Percentiles rank a stretch among this genome's conserved stretches.
phyloP scores from a whole-genome alignment of 257 asterid species.

The Salvia rosmarinus region DNA sequence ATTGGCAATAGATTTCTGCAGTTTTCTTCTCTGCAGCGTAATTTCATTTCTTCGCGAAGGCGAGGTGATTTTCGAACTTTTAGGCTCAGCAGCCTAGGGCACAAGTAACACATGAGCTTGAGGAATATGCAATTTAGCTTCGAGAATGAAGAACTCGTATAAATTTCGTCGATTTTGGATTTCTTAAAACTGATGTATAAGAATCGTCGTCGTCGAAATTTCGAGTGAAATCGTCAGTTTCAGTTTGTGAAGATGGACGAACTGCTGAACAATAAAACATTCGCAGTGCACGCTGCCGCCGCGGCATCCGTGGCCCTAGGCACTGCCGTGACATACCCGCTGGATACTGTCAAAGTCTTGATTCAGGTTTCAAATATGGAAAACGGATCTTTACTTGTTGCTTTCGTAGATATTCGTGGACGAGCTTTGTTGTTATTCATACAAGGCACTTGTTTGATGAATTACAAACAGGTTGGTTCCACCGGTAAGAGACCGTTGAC shows the following conservation, averaged over 20 bases:
- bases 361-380: slow-evolving; percentile 57
- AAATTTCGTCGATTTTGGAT: not conserved
- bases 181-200: too few relatives aligned
- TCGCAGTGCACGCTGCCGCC: slow-evolving; percentile 69
- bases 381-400: slow-evolving; percentile 2
- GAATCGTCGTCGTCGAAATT: not conserved
- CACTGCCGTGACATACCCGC: slow-evolving; percentile 69
- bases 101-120: not conserved
- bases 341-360: slow-evolving; percentile 82
- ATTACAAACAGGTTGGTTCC: slow-evolving; percentile 69
- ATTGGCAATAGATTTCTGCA: not conserved
- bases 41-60: slow-evolving; percentile 1
- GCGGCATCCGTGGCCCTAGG: slow-evolving; percentile 66
- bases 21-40: not conserved
- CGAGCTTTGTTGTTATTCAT: not conserved
- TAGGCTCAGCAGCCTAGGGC: slow-evolving; percentile 25
- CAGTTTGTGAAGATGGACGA: slow-evolving; percentile 60
- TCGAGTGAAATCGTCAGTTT: slow-evolving; percentile 1
- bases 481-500: slow-evolving; percentile 49
- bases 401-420: not conserved
- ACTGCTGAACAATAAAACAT: slow-evolving; percentile 53
- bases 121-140: not conserved
- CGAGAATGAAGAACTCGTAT: not conserved
- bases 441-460: not conserved
- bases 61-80: not conserved